Evolutionary conservation across 352 stramenopile species (phyloP), one percentile per base, ranked within the genome.

Genomic region (Thraustochytrium sp.): DNA sequence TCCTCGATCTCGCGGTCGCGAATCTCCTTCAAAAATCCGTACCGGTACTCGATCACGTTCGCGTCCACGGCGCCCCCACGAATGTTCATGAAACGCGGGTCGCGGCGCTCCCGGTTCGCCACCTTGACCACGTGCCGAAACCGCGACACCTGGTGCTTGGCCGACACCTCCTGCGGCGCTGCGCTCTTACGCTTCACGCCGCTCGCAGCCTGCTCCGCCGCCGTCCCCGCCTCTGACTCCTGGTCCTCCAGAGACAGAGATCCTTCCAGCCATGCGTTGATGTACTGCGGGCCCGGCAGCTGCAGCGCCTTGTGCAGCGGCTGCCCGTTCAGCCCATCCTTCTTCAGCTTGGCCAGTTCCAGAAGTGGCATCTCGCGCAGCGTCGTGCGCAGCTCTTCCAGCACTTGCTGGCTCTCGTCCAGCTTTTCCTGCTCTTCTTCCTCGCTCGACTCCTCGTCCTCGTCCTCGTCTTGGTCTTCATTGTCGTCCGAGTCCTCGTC

Each of bases 11-110:
- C 93, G 2, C 72, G 76, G 88, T 95, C 86, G 86, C 93, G 77
- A 18, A 95, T 94, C 16, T 94, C 91, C 55, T 95, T 90, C 63
- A 97, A 56, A 73, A 97, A 97, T 0, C 89, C 87, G 76, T 97
- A 97, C 53, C 91, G 91, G 82, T 95, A 95, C 59, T 85, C 76
- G 84, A 94, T 95, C 37, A 95, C 85, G 56, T 95, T 91, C 49
- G 88, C 91, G 34, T 92, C 88, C 9, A 89, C 87, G 74, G 96
- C 92, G 48, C n/a, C 48, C 48, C 48, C 48, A 0, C 59, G 13
- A 21, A 46, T 72, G 8, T 72, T 26, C 59, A 72, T 72, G 63
- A 97, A 97, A 55, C 93, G 92, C 48, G 93, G 93, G 86, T 97
- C 93, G 56, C 92, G 84, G 9, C 82, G 49, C 16, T 89, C 87